Conservation (phyloP, 495 filamentous ascomycete species). For the Penicillium salamii region DNA sequence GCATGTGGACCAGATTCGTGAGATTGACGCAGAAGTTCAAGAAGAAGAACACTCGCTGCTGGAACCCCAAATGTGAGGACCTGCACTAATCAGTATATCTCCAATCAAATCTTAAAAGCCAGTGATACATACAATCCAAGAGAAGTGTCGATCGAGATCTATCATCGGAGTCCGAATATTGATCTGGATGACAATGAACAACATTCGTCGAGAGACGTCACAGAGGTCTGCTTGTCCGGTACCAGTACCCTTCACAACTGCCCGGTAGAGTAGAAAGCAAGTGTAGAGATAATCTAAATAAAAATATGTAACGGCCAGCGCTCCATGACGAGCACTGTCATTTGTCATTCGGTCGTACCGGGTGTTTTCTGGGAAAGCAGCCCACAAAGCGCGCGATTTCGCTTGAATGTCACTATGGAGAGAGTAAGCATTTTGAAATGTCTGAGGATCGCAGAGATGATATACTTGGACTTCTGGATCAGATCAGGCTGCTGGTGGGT, state of each 20-base stretch:
- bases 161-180: slow-evolving; percentile 46
- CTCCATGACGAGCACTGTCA: slow-evolving; percentile 25
- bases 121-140: slow-evolving; percentile 50
- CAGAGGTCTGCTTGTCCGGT: slow-evolving; percentile 49
- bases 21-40: slow-evolving; percentile 60
- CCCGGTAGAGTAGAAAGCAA: slow-evolving; percentile 57
- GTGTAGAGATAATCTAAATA: slow-evolving; percentile 55
- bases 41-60: slow-evolving; percentile 55
- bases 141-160: slow-evolving; percentile 50
- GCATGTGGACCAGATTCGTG: slow-evolving; percentile 35
- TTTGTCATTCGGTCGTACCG: slow-evolving; percentile 34
- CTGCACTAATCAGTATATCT: slow-evolving; percentile 26
- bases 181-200: slow-evolving; percentile 45
- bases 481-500: slow-evolving; percentile 37
- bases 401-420: slow-evolving; percentile 30
- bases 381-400: slow-evolving; percentile 31
- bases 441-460: neutral
- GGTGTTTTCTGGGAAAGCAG: slow-evolving; percentile 29
- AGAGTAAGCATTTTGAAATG: neutral
- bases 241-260: slow-evolving; percentile 51
- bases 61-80: slow-evolving; percentile 55
- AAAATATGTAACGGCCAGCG: slow-evolving; percentile 30
- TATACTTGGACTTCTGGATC: slow-evolving; percentile 46
- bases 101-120: neutral
- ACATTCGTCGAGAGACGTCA: slow-evolving; percentile 50